A percentile compares a stretch with the other conserved stretches of the same genome.
Conservation (phyloP, 176 grass and related monocot species). For the Aegilops longissima region DNA sequence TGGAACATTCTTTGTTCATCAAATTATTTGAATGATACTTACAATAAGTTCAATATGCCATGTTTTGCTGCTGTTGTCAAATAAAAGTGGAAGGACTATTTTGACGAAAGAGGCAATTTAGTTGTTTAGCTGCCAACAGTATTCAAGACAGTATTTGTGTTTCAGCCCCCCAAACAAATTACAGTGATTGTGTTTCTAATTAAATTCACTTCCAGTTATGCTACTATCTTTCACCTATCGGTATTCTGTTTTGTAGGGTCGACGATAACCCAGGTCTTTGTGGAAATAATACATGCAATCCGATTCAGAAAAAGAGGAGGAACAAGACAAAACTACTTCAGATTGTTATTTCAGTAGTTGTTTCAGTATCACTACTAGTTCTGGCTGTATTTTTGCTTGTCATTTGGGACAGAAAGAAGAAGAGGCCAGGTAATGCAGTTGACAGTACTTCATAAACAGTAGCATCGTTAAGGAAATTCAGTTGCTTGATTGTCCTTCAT, state of each 20-base stretch:
- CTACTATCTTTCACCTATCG: neutral
- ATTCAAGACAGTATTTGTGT: neutral
- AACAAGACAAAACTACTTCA: conserved; percentile 8
- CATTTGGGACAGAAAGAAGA: conserved; percentile 9
- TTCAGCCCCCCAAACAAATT: too few species aligned
- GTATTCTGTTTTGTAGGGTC: conserved; percentile 8
- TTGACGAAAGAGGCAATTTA: neutral
- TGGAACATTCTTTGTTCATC: neutral
- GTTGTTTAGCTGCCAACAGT: neutral
- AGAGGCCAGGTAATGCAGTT: neutral
- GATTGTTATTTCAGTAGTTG: conserved; percentile 17
- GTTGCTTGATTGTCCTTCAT: neutral
- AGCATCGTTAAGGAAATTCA: neutral
- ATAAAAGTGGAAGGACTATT: neutral
- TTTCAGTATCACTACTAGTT: neutral
- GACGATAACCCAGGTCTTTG: conserved; percentile 38
- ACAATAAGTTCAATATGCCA: neutral
- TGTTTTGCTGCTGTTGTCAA: neutral
- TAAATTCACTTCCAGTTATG: neutral
- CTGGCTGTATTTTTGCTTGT: neutral
- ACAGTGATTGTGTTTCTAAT: neutral
- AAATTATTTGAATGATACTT: neutral
- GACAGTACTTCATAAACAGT: neutral
- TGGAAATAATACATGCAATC: conserved; percentile 11
- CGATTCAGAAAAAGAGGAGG: conserved; percentile 7